Evolutionary conservation across 345 rosid species (phyloP).

Genomic region (Syzygium aromaticum): DNA sequence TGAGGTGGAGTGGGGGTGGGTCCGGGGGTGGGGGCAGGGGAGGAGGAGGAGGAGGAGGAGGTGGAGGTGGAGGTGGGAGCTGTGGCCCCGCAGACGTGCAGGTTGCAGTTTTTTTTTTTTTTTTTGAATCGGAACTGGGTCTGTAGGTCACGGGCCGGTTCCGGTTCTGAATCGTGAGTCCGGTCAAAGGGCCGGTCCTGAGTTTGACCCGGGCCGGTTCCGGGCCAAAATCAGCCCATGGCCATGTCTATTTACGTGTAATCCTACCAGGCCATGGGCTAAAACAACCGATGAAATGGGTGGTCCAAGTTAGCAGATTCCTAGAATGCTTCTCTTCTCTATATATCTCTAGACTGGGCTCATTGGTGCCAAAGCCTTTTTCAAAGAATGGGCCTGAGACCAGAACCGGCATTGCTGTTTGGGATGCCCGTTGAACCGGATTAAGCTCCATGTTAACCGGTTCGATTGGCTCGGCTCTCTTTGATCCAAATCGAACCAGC

Average conservation of each 20-base stretch:
- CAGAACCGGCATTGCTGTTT: background rate
- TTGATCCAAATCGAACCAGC: background rate
- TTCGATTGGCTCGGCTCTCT: background rate
- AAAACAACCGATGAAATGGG: background rate
- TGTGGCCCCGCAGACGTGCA: background rate
- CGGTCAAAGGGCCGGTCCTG: too few relatives aligned
- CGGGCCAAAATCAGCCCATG: too few relatives aligned
- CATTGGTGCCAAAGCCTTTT: background rate
- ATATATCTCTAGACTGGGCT: background rate
- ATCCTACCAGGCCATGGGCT: background rate
- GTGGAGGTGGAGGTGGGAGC: background rate
- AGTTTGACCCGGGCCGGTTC: too few relatives aligned
- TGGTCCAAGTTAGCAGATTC: background rate
- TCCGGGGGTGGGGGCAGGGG: too few relatives aligned
- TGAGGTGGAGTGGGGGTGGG: background rate
- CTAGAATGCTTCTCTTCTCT: background rate
- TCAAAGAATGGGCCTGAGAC: background rate
- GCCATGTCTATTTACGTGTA: background rate
- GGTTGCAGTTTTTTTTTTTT: too few relatives aligned
- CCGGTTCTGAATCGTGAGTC: too few relatives aligned
- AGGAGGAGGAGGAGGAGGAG: too few relatives aligned
- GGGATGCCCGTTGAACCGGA: background rate
- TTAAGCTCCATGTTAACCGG: background rate
- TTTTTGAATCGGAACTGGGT: too few relatives aligned
- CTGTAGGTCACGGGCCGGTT: too few relatives aligned